phyloP scores from a whole-genome alignment of 2,329 filamentous ascomycete species.

The Hawksworthiomyces lignivorus region DNA sequence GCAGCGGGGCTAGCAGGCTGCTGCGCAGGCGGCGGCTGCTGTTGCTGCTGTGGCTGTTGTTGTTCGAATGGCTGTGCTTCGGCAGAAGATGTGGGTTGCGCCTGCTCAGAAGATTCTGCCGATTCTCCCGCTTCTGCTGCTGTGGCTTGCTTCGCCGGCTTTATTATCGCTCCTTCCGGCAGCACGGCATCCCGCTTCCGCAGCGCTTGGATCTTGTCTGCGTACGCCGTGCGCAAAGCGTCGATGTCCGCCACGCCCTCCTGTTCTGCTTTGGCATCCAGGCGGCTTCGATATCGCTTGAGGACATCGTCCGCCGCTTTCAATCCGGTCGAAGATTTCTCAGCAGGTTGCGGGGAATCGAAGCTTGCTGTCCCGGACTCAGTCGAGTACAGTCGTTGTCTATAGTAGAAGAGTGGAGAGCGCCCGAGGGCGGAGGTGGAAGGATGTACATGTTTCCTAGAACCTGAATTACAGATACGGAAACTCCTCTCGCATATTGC shows the following conservation, averaged over 20 bases:
- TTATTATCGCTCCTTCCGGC: slow-evolving; percentile 16
- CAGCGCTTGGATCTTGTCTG: slow-evolving; percentile 70
- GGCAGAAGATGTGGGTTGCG: not conserved
- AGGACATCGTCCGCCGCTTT: slow-evolving; percentile 56
- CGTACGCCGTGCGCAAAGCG: slow-evolving; percentile 73
- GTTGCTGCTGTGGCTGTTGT: too few relatives aligned
- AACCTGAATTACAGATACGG: too few relatives aligned
- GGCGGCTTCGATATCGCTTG: slow-evolving; percentile 82
- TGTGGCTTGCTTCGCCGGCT: too few relatives aligned
- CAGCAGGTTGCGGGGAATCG: too few relatives aligned
- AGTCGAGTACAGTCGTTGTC: too few relatives aligned
- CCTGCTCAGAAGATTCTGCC: not conserved
- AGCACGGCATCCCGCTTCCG: slow-evolving; percentile 58
- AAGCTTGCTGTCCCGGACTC: too few relatives aligned
- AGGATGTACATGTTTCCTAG: too few relatives aligned
- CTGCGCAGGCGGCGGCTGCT: not conserved
- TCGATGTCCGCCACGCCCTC: slow-evolving; percentile 64
- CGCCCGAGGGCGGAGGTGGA: too few relatives aligned
- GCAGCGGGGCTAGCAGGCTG: slow-evolving; percentile 17
- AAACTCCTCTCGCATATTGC: too few relatives aligned
- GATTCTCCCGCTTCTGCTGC: not conserved
- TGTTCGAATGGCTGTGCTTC: too few relatives aligned
- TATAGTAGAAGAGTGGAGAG: too few relatives aligned
- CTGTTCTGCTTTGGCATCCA: slow-evolving; percentile 70
- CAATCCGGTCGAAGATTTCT: too few relatives aligned